Evolutionary conservation across 208 protist species (phyloP).

Genomic region (Crithidia brevicula): DNA sequence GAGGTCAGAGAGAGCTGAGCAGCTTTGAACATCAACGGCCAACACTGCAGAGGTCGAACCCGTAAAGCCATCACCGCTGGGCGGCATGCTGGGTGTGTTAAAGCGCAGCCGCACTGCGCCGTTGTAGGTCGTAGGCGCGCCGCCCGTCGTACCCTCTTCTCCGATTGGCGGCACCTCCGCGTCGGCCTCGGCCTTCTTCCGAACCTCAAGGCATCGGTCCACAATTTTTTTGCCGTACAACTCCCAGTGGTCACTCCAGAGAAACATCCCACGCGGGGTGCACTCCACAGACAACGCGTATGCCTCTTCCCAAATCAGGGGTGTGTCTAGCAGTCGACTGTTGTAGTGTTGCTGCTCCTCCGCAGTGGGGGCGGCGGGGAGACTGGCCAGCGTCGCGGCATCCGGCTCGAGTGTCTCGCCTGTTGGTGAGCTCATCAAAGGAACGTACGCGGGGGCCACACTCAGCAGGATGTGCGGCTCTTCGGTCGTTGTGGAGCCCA

Average conservation of each 20-base stretch:
- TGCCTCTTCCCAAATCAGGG: slow-evolving; percentile 84
- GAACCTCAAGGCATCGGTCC: slow-evolving; percentile 26
- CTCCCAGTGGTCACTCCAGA: slow-evolving; percentile 81
- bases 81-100: not conserved
- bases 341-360: slow-evolving; percentile 64
- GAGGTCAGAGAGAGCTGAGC: not conserved
- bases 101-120: slow-evolving; percentile 13
- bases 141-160: not conserved
- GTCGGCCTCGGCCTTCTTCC: not conserved
- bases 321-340: slow-evolving; percentile 68
- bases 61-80: not conserved
- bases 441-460: slow-evolving; percentile 69
- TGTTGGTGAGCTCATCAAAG: slow-evolving; percentile 29
- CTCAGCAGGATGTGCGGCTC: slow-evolving; percentile 72
- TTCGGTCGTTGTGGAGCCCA: slow-evolving; percentile 36
- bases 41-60: not conserved
- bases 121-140: not conserved
- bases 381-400: slow-evolving; percentile 20
- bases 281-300: slow-evolving; percentile 72
- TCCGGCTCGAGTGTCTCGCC: slow-evolving; percentile 13
- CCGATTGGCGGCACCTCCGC: not conserved
- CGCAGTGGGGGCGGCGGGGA: slow-evolving; percentile 16
- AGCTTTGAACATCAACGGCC: not conserved
- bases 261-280: slow-evolving; percentile 46
- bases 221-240: slow-evolving; percentile 46